Evolutionary conservation across 768 basidiomycete species (phyloP).

Genomic region (Mycena amicta): DNA sequence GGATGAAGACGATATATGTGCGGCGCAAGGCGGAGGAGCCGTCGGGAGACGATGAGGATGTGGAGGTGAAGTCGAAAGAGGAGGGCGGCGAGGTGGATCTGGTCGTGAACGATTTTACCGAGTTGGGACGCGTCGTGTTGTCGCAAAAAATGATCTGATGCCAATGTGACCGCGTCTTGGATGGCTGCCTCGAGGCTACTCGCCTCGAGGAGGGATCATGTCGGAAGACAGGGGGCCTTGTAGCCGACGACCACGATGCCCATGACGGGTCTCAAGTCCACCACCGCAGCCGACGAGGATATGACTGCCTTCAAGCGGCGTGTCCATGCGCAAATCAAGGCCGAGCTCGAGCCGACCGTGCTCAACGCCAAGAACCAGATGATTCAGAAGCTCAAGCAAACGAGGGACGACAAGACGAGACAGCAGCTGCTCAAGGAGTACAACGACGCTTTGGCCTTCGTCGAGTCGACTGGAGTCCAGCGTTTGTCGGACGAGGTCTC

Average conservation of each 20-base stretch:
- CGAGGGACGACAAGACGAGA: conserved; percentile 17
- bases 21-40: too few relatives aligned
- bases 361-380: conserved; percentile 15
- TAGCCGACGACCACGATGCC: not conserved
- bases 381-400: conserved; percentile 19
- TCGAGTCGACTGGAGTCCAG: conserved; percentile 15
- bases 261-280: not conserved
- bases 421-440: conserved; percentile 15
- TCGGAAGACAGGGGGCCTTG: not conserved
- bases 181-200: conserved; percentile 2
- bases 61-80: too few relatives aligned
- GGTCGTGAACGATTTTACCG: conserved; percentile 53
- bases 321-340: conserved; percentile 18
- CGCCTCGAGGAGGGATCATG: conserved; percentile 2
- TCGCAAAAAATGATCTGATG: not conserved
- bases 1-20: too few relatives aligned
- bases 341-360: conserved; percentile 17
- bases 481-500: conserved; percentile 14
- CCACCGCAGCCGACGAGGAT: conserved; percentile 10
- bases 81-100: too few relatives aligned
- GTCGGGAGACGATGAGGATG: too few relatives aligned
- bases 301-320: conserved; percentile 16
- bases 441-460: conserved; percentile 11
- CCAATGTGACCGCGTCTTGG: conserved; percentile 10
- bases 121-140: conserved; percentile 38